Evolutionary conservation across 75 land plant genomes (phyloP), one percentile per base, ranked within the genome.

Genomic region (Adiantum capillusveneris): DNA sequence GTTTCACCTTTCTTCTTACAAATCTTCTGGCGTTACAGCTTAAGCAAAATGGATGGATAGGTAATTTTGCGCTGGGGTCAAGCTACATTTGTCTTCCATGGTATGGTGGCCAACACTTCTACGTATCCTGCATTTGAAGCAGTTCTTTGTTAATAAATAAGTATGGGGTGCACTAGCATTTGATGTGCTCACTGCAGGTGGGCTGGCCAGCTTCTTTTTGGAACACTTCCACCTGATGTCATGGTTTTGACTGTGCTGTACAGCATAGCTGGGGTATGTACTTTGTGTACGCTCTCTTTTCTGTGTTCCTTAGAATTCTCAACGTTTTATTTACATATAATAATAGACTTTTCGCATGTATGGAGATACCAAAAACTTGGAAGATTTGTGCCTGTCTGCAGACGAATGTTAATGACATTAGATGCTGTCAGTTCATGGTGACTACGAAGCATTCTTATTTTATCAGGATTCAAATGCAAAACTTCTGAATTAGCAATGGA

Each of bases 11-110:
- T n/a, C n/a, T n/a, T n/a, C n/a, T n/a, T n/a, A n/a, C n/a, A n/a
- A n/a, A n/a, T n/a, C n/a, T n/a, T 34, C 37, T 34, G 21, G 27
- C 43, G 5, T 69, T 62, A 59, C 90, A 92, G 98, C 85, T 93
- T 6, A 93, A 93, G 75, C 98, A 89, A 53, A 93, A 93, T 83
- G 98, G 98, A 49, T 93, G 98, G 98, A 88, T 93, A 44, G 98
- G 98, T 53, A 93, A 93, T 65, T 93, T 91, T 75, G 98, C 98
- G 18, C 62, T 93, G 11, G 98, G 98, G 50, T 78, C 98, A 27
- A 93, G 98, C 81, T 93, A 93, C 63, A 93, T 93, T 19, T 76
- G 87, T 70, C 79, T 93, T 59, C 98, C 98, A 56, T 93, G 98
- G 98, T 92, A 71, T 29, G 71, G 54, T 25, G 31, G 69, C 58